Percentiles rank a stretch among this genome's conserved stretches.
phyloP scores from a whole-genome alignment of 176 grass and related monocot genomes.

The Avena sativa region DNA sequence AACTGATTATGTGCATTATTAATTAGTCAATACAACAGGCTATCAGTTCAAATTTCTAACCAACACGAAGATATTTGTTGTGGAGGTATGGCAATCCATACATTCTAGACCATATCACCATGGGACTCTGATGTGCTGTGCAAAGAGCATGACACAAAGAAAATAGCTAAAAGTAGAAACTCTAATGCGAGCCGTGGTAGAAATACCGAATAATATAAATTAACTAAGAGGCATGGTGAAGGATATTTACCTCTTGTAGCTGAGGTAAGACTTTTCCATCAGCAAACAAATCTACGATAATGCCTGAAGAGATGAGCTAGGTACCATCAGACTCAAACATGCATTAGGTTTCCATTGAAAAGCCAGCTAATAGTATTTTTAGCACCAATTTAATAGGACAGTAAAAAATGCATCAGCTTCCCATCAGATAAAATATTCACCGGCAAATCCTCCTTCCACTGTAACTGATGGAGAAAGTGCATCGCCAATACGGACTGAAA shows the following conservation, averaged over 20 bases:
- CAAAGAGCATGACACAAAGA: not conserved
- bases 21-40: not conserved
- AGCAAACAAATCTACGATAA: conserved; percentile 90
- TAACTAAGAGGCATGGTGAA: conserved; percentile 6
- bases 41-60: conserved; percentile 7
- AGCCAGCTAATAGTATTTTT: not conserved
- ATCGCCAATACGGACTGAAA: conserved; percentile 80
- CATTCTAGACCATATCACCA: conserved; percentile 4
- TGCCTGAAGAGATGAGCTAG: conserved; percentile 54
- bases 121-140: not conserved
- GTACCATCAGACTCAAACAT: not conserved
- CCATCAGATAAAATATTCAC: conserved; percentile 54
- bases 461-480: conserved; percentile 83
- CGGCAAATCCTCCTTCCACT: conserved; percentile 84
- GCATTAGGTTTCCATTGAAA: not conserved
- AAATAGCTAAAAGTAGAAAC: not conserved
- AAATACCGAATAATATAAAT: not conserved
- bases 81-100: not conserved
- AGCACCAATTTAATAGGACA: not conserved
- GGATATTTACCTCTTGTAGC: conserved; percentile 67
- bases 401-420: conserved; percentile 35
- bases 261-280: conserved; percentile 86
- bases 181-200: not conserved
- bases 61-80: not conserved
- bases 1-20: not conserved